Percentiles rank a stretch among this genome's conserved stretches.
These are phyloP conservation scores for Hemisphaericaspora subhashii DNA, from an alignment of 1,139 yeast species.

Conservation along the genomic window DNA sequence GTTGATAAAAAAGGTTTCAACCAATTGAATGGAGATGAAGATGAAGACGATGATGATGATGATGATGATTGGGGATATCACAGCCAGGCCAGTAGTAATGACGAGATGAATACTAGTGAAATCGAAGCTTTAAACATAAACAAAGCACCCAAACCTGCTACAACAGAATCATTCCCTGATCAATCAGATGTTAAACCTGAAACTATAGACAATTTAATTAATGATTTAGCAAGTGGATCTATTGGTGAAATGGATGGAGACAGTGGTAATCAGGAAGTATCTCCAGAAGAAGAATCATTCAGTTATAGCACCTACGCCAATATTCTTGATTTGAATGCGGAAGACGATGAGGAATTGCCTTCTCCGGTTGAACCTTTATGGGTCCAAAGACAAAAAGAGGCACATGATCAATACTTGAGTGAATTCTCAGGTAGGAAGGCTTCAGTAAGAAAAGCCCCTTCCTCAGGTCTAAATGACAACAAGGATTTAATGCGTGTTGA, in stretches of 20 bases:
- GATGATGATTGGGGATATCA: constrained; percentile 32
- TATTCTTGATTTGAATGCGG: constrained; percentile 17
- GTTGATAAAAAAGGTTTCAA: constrained; percentile 9
- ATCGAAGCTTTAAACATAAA: constrained; percentile 3
- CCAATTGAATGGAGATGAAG: background rate
- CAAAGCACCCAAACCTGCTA: constrained; percentile 1
- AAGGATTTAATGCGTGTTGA: background rate
- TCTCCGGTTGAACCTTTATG: constrained; percentile 31
- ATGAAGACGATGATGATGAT: constrained; percentile 15
- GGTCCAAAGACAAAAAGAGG: constrained; percentile 13
- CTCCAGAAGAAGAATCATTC: constrained; percentile 1
- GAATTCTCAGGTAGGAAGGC: constrained; percentile 31
- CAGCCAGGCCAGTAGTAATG: constrained; percentile 23
- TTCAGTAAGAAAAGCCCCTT: constrained; percentile 39
- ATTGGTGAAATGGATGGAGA: background rate
- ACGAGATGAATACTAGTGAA: constrained; percentile 9
- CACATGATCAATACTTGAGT: constrained; percentile 31
- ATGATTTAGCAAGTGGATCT: constrained; percentile 23
- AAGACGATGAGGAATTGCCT: constrained; percentile 9
- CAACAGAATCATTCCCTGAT: background rate
- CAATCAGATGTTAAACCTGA: constrained; percentile 12
- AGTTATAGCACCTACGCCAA: constrained; percentile 5
- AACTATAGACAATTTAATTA: constrained; percentile 37
- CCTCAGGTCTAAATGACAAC: constrained; percentile 20
- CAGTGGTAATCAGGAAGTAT: background rate